Evolutionary conservation across 768 basidiomycete species (phyloP).

Genomic region (Suillus weaverae): DNA sequence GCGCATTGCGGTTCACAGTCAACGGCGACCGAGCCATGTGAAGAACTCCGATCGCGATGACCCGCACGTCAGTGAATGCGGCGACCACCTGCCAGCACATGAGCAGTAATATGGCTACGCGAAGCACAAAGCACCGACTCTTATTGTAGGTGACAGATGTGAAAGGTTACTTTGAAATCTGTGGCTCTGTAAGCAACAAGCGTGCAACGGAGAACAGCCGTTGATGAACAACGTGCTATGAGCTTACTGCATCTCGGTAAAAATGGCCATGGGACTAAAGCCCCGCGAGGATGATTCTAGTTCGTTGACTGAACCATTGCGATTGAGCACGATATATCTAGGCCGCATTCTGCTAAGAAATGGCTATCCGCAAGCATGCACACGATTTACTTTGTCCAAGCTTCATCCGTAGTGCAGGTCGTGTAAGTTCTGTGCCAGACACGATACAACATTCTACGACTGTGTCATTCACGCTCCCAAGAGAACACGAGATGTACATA

Average conservation of each 20-base stretch:
- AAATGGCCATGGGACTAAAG: conserved; percentile 66
- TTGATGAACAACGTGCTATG: background rate
- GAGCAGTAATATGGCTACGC: conserved; percentile 11
- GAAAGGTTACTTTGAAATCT: conserved; percentile 70
- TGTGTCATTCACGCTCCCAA: conserved; percentile 11
- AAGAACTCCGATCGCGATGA: conserved; percentile 70
- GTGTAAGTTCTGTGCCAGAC: conserved; percentile 69
- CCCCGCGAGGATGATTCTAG: conserved; percentile 65
- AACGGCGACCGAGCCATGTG: conserved; percentile 56
- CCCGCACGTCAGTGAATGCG: conserved; percentile 68
- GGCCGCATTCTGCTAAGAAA: conserved; percentile 4
- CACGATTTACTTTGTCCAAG: conserved; percentile 72
- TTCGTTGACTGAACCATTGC: conserved; percentile 73
- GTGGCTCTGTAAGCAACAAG: background rate
- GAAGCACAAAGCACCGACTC: conserved; percentile 43
- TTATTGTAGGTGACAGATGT: conserved; percentile 64
- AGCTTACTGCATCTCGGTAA: conserved; percentile 74
- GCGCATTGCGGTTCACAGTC: conserved; percentile 68
- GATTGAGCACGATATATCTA: conserved; percentile 75
- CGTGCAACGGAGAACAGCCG: conserved; percentile 6
- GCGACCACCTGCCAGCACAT: conserved; percentile 54
- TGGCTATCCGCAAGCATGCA: conserved; percentile 10
- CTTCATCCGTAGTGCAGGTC: conserved; percentile 75
- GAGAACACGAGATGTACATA: conserved; percentile 33
- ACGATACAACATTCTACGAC: conserved; percentile 54